A percentile compares a stretch with the other conserved stretches of the same genome.
Evolutionary conservation across 139 green algal species (phyloP).

Genomic region (Chlamydomonas sp.): DNA sequence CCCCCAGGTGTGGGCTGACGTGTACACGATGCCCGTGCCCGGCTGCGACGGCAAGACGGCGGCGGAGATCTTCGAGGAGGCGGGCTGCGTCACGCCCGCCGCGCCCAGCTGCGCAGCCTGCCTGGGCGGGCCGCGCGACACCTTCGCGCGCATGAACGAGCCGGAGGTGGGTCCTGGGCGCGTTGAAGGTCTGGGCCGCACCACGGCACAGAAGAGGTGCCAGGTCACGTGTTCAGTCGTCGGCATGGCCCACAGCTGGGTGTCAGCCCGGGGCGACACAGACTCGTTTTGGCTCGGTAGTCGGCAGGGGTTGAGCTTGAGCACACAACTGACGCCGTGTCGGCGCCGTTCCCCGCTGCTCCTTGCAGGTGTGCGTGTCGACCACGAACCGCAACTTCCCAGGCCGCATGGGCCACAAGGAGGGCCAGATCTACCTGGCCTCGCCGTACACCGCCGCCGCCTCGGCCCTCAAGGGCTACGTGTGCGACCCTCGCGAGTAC

Average conservation of each 20-base stretch:
- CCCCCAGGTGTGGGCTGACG: constrained; percentile 90
- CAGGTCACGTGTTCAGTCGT: background rate
- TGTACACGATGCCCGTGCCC: constrained; percentile 91
- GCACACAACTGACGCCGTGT: background rate
- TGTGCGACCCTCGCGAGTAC: constrained; percentile 92
- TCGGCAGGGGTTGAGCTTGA: no score
- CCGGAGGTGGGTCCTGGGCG: constrained; percentile 63
- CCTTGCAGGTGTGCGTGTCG: constrained; percentile 85
- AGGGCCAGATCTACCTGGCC: constrained; percentile 95
- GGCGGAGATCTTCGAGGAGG: constrained; percentile 94
- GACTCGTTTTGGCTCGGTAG: no score
- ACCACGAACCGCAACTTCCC: constrained; percentile 99
- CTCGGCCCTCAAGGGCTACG: constrained; percentile 83
- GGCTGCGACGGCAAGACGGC: constrained; percentile 94
- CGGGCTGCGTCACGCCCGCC: constrained; percentile 89
- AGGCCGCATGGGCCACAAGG: constrained; percentile 97
- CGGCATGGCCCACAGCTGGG: no score
- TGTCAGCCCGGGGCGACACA: no score
- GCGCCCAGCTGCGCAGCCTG: constrained; percentile 93
- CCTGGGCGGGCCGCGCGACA: constrained; percentile 93
- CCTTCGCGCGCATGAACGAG: constrained; percentile 97
- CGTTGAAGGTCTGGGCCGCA: background rate
- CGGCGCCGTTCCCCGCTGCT: no score
- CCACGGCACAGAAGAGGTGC: background rate
- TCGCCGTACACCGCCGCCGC: constrained; percentile 94